Base-by-base conservation (phyloP, 345 rosid genomes). In the Abelmoschus esculentus region DNA sequence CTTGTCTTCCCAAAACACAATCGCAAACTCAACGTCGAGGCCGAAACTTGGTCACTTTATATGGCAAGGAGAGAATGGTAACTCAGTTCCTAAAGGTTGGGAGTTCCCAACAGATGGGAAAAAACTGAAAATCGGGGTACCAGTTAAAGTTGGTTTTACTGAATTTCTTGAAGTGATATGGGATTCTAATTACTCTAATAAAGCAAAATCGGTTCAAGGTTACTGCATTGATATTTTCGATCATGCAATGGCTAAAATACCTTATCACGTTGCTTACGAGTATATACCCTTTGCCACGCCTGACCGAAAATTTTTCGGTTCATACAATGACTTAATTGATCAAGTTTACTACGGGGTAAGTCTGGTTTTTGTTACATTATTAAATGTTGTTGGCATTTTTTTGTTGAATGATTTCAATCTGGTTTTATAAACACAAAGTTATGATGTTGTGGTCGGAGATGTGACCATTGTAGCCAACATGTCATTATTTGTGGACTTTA, bases 391-490 rank as follows among this genome's bases (percentile, higher is more conserved):
- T 38, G 42, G 42, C 40, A 3, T 75, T 3, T 0, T 69, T 52
- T 73, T 67, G 0, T 0, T 3, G 22, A 4, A 11, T 63, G 34
- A 7, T 22, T 9, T 7, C 47, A 7, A 0, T 38, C 42, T 0
- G 42, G 42, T 38, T 38, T 38, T 14, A 31, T 67, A 32, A 19
- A 47, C 6, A 28, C 85, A 90, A 91, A 75, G 17, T 0, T 85
- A 40, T 31, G 96, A 90, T 66, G 90, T 81, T 3, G 83, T 70
- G 6, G 96, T 85, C 18, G 98, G 91, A 75, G 98, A 92, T 74
- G 13, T 58, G 18, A 85, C 97, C 4, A 87, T 90, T 50, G 56
- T 75, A 3, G 70, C 78, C 3, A 54, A 87, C 9, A 84, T 93
- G 55, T 83, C 96, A 6, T 2, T 0, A 6, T 53, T 18, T 32